A percentile compares a stretch with the other conserved stretches of the same genome.
Evolutionary conservation across 257 asterid species (phyloP).

Genomic region (Solanum pimpinellifolium): DNA sequence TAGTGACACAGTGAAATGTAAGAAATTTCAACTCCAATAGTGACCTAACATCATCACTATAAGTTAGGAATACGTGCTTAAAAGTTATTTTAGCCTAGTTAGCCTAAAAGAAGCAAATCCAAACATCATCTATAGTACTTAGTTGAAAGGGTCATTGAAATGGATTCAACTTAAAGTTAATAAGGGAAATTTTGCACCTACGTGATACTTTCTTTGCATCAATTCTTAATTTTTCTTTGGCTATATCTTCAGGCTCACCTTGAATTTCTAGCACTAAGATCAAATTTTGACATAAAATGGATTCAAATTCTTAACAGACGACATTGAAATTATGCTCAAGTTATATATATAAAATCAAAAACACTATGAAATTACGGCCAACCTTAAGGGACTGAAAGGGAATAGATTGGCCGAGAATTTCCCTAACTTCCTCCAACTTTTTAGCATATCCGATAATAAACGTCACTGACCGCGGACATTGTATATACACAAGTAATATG

Average conservation of each 20-base stretch:
- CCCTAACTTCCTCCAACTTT: conserved; percentile 81
- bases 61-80: not conserved
- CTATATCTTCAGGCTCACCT: conserved; percentile 95
- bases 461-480: conserved; percentile 54
- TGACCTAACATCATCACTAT: too few species aligned
- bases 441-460: conserved; percentile 90
- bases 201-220: conserved; percentile 73
- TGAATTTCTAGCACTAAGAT: conserved; percentile 72
- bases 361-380: conserved; percentile 29
- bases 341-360: not conserved
- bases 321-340: not conserved
- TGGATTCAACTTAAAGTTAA: not conserved
- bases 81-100: too few species aligned
- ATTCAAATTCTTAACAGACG: not conserved
- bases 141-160: not conserved
- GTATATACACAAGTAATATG: too few species aligned
- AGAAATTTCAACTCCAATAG: too few species aligned
- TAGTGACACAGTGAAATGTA: too few species aligned
- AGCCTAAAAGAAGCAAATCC: not conserved
- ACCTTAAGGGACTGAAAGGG: conserved; percentile 81
- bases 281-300: not conserved
- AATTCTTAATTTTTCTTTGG: conserved; percentile 75
- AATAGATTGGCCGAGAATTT: conserved; percentile 67
- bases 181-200: not conserved
- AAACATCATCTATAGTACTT: not conserved